These are phyloP conservation scores for Geum urbanum DNA, from an alignment of 306 rosid species.

Conservation along the genomic window DNA sequence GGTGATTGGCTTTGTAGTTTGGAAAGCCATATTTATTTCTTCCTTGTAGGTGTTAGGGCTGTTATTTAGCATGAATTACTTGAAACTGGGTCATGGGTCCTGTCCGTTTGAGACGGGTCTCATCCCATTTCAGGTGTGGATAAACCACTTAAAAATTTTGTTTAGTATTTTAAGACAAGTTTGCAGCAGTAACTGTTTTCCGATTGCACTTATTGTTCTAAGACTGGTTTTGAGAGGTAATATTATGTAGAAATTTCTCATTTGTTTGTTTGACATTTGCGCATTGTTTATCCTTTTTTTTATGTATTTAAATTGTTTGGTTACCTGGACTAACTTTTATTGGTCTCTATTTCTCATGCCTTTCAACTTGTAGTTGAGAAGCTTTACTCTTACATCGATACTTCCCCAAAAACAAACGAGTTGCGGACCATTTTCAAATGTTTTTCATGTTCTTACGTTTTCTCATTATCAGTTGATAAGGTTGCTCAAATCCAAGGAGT, in stretches of 20 bases:
- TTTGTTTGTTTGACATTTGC: not conserved
- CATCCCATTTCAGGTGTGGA: slow-evolving; percentile 35
- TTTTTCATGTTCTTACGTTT: too few relatives aligned
- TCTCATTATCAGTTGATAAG: too few relatives aligned
- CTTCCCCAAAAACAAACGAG: too few relatives aligned
- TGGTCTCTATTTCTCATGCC: not conserved
- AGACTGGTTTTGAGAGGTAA: slow-evolving; percentile 24
- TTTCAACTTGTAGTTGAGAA: not conserved
- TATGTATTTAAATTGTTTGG: not conserved
- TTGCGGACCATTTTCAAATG: too few relatives aligned
- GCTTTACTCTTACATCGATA: too few relatives aligned
- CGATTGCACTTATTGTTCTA: slow-evolving; percentile 14
- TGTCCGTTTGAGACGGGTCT: slow-evolving; percentile 26
- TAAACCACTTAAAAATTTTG: slow-evolving; percentile 38
- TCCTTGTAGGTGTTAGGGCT: slow-evolving; percentile 32
- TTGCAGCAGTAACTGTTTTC: slow-evolving; percentile 26
- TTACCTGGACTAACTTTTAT: not conserved
- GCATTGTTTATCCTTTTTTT: not conserved
- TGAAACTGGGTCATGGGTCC: slow-evolving; percentile 21
- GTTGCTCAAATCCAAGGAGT: too few relatives aligned
- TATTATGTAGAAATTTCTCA: not conserved
- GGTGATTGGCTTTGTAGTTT: slow-evolving; percentile 27
- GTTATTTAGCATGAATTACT: slow-evolving; percentile 27
- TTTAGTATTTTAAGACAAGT: slow-evolving; percentile 23
- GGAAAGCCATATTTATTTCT: slow-evolving; percentile 28